A percentile compares a stretch with the other conserved stretches of the same genome.
These are phyloP conservation scores for Hirsutella thompsonii DNA, from an alignment of 2,329 filamentous ascomycete genomes.

Conservation along the genomic window DNA sequence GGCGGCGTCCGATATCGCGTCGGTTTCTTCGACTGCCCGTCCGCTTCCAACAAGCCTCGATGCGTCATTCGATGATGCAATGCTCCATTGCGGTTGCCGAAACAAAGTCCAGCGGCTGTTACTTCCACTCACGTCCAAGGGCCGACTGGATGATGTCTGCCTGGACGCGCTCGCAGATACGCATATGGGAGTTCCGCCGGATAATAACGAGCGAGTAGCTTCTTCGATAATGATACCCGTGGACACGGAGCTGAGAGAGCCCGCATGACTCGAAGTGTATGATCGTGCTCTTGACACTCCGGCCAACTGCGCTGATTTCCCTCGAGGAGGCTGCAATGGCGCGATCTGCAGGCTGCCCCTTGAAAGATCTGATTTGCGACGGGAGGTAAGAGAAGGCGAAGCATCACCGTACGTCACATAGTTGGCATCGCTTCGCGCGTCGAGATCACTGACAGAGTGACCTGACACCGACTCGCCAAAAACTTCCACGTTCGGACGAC, in stretches of 20 bases:
- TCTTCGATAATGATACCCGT: conserved; percentile 37
- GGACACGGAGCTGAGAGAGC: conserved; percentile 42
- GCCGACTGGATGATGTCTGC: conserved; percentile 1
- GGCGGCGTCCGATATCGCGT: too few relatives aligned
- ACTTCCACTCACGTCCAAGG: background rate
- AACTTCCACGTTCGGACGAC: conserved; percentile 37
- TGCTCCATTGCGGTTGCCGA: conserved; percentile 46
- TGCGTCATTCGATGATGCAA: conserved; percentile 49
- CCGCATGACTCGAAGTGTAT: conserved; percentile 37
- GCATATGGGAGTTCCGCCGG: conserved; percentile 13
- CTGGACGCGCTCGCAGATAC: conserved; percentile 2
- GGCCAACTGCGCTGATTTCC: conserved; percentile 33
- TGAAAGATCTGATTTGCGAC: conserved; percentile 34
- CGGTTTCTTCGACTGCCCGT: conserved; percentile 21
- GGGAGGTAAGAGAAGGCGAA: conserved; percentile 17
- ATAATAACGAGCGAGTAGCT: conserved; percentile 20
- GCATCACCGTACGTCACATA: conserved; percentile 38
- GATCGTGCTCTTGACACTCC: conserved; percentile 37
- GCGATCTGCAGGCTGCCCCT: conserved; percentile 48
- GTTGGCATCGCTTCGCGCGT: conserved; percentile 22
- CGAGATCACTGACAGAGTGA: conserved; percentile 21
- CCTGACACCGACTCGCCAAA: conserved; percentile 34
- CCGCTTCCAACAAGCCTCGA: conserved; percentile 45
- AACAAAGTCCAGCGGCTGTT: background rate
- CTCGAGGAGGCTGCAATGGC: conserved; percentile 35